Evolutionary conservation across 768 basidiomycete genomes (phyloP), one percentile per base, ranked within the genome.

Genomic region (Gelatoporia subvermispora): DNA sequence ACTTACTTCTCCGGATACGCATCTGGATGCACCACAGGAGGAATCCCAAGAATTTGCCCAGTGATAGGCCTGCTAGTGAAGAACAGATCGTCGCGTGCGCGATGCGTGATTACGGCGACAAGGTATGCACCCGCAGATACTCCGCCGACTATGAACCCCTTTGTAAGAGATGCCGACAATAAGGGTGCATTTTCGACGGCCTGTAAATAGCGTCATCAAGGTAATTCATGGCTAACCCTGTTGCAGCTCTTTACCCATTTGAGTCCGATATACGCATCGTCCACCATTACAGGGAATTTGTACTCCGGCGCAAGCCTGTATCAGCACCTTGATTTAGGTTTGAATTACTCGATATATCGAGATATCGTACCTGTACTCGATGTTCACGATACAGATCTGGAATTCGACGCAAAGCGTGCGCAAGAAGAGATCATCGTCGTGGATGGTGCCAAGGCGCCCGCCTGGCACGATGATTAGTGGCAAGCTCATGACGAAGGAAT

Each of bases 271-370:
- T 53, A 61, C 31, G 48, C 46, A 42, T 64, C 60, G 38, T 64
- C 45, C 18, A 54, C 16, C 7, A 44, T 44, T 3, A 43, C 54
- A 4, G 63, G 63, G 48, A 59, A 63, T 8, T 48, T 52, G 41
- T 60, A 45, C 43, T 63, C 64, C 1, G 64, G 64, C 2, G 59
- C 59, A 9, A 60, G 54, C 36, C 64, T 60, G 44, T 16, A 45
- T 17, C 15, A 4, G 8, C 11, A 50, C 24, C 5, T 28, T 3
- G 35, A 24, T n/a, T 35, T 8, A 31, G 4, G 13, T 25, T 9
- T 1, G 2, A 16, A 4, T n/a, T 8, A 31, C 25, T n/a, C 44
- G 9, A n/a, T 41, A 24, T 8, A 24, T 2, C 17, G 18, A 7
- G 21, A 11, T 7, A n/a, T 36, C 38, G 24, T n/a, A 55, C 54